phyloP scores from a whole-genome alignment of 2,329 filamentous ascomycete genomes.

The Clonostachys rhizophaga region DNA sequence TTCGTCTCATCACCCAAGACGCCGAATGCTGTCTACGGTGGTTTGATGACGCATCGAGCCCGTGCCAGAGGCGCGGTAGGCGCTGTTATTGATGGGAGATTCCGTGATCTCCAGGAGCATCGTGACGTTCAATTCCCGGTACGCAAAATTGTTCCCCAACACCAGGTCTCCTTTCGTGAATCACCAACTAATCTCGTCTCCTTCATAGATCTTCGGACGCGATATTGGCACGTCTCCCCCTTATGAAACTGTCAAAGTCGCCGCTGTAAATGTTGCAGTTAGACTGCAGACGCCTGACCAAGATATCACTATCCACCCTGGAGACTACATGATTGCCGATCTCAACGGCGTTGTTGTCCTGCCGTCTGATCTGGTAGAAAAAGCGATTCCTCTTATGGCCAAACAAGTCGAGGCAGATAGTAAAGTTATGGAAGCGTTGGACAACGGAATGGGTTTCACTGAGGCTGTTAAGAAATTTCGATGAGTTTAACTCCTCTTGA shows the following conservation, averaged over 20 bases:
- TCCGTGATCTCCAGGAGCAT: conserved; percentile 5
- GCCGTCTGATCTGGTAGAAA: conserved; percentile 27
- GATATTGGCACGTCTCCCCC: conserved; percentile 38
- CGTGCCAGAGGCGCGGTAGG: conserved; percentile 4
- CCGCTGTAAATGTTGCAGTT: conserved; percentile 32
- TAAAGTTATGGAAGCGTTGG: conserved; percentile 32
- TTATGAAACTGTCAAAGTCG: conserved; percentile 33
- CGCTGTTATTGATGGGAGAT: conserved; percentile 4
- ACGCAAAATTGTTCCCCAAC: background rate
- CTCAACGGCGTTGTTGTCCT: conserved; percentile 39
- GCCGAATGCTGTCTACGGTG: conserved; percentile 6
- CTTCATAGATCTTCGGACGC: conserved; percentile 27
- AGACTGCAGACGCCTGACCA: conserved; percentile 27
- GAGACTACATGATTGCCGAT: conserved; percentile 38
- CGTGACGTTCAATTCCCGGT: conserved; percentile 7
- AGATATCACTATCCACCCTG: conserved; percentile 30
- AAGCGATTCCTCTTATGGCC: conserved; percentile 25
- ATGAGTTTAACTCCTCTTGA: background rate
- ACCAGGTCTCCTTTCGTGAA: background rate
- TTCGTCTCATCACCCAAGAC: conserved; percentile 4
- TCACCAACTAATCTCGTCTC: background rate
- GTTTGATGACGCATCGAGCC: conserved; percentile 5
- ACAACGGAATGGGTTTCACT: conserved; percentile 33
- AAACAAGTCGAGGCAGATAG: conserved; percentile 25
- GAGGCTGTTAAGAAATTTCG: conserved; percentile 36